Base-by-base conservation (phyloP, 2,329 filamentous ascomycete species). In the Aspergillus pseudoglaucus region DNA sequence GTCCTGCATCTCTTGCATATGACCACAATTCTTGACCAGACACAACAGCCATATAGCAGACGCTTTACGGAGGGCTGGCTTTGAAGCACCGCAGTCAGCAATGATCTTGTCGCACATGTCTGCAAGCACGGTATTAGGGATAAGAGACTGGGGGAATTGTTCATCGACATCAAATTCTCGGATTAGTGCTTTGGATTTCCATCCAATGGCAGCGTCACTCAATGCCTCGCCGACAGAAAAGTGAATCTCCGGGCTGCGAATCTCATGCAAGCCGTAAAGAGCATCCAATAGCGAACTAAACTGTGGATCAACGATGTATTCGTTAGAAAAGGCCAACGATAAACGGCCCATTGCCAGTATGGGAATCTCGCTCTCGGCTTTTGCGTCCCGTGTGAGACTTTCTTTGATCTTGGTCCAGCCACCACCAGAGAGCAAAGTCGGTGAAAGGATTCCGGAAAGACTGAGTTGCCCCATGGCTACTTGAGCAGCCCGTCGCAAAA, bases 11-110 rank as follows among this genome's bases (percentile, higher is more conserved):
- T 88, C 81, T 3, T 74, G 64, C n/a, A 89, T 73, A 54, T 90
- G 84, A 0, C 89, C 89, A 63, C 90, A 94, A 66, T 93, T 90
- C 62, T 96, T 90, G 7, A 97, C 84, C 3, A 97, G 71, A 60
- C 87, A 95, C 50, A 97, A 84, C 0, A 97, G 78, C 93, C 93
- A 97, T 57, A 98, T 95, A 0, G 90, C 90, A 0, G 90, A 91
- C 3, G 91, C 90, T 64, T 95, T 95, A 57, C 90, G 84, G 4
- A 96, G 74, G 0, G 90, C 87, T 1, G 93, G 93, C 61, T 96
- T 96, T 0, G 88, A 89, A 7, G 85, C 82, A 59, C 86, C 85
- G 70, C 87, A 93, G 59, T 93, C 85, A 2, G 73, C 72, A 42
- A 97, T 75, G 2, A 94, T 78, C 61, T 85, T 90, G 50, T 87